Percentiles rank a stretch among this genome's conserved stretches.
phyloP scores from a whole-genome alignment of 176 grass and related monocot species.

The Echinochloa phyllopogon region DNA sequence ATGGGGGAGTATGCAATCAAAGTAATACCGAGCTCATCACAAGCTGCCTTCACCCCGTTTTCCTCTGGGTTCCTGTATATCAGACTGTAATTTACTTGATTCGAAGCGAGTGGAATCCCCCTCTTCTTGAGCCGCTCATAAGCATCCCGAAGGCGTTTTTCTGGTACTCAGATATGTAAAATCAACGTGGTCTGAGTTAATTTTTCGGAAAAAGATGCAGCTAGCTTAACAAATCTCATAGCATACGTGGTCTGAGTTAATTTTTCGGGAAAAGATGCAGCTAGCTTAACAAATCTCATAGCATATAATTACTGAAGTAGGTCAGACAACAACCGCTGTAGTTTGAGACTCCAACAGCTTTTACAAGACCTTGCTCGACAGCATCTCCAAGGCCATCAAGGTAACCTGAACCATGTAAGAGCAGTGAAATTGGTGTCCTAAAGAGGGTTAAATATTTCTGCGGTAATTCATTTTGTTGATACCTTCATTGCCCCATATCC shows the following conservation, averaged over 20 bases:
- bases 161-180: not conserved
- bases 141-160: slow-evolving; percentile 71
- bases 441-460: not conserved
- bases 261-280: not conserved
- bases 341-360: slow-evolving; percentile 93
- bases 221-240: slow-evolving; percentile 7
- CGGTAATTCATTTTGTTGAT: not conserved
- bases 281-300: not conserved
- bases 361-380: slow-evolving; percentile 91
- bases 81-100: slow-evolving; percentile 83
- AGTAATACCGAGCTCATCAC: slow-evolving; percentile 74
- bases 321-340: slow-evolving; percentile 63
- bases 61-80: slow-evolving; percentile 69
- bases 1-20: slow-evolving; percentile 80
- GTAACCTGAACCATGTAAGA: slow-evolving; percentile 63
- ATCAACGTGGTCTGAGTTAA: not conserved
- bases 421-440: not conserved
- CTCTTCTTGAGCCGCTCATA: slow-evolving; percentile 67
- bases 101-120: slow-evolving; percentile 67
- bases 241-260: not conserved
- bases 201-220: not conserved
- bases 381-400: slow-evolving; percentile 93
- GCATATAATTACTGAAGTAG: slow-evolving; percentile 12
- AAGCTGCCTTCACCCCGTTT: slow-evolving; percentile 73
- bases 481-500: slow-evolving; percentile 97